Evolutionary conservation across 768 basidiomycete species (phyloP), one percentile per base, ranked within the genome.

Genomic region (Stropharia rugosoannulata): DNA sequence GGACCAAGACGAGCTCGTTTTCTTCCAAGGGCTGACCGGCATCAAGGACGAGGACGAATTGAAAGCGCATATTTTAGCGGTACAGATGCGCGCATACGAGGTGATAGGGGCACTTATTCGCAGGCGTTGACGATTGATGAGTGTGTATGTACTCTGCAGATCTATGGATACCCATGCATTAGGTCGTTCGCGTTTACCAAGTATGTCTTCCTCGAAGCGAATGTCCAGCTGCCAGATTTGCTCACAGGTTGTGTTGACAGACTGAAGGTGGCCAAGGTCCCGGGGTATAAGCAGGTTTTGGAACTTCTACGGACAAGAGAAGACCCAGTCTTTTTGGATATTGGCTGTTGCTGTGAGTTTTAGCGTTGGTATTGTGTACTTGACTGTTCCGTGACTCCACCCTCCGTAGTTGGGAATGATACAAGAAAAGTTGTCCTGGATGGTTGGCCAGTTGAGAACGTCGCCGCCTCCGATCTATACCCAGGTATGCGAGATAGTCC

Each of bases 291-390:
- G 9, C 63, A 65, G 11, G 68, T 68, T 3, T 64, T 75, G 2
- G 46, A 66, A 8, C 66, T 79, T 1, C 58, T 60, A 1, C 38
- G 60, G 16, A 46, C 62, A 1, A 59, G 64, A 9, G 62, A 66
- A 25, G 61, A 63, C 16, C 68, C 75, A 9, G 67, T 79, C 37
- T 63, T 77, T 2, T 65, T 79, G 10, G 77, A 79, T 57, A 62
- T 76, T 11, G 77, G 74, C 6, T 79, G 77, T 56, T 76, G 75
- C 57, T 77, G 77, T 78, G 19, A 36, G 36, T 37, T 25, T 5
- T 19, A 8, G n/a, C 36, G 18, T 29, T 52, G 68, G 65, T 2
- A 18, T 9, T 13, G 27, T 13, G 6, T 16, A 6, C 25, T n/a
- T 43, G 13, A 27, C 40, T 2, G 27, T 13, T 7, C 32, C n/a